These are phyloP conservation scores for Pascua sp. DNA, from an alignment of 1,284 basidiomycete species.

Conservation along the genomic window DNA sequence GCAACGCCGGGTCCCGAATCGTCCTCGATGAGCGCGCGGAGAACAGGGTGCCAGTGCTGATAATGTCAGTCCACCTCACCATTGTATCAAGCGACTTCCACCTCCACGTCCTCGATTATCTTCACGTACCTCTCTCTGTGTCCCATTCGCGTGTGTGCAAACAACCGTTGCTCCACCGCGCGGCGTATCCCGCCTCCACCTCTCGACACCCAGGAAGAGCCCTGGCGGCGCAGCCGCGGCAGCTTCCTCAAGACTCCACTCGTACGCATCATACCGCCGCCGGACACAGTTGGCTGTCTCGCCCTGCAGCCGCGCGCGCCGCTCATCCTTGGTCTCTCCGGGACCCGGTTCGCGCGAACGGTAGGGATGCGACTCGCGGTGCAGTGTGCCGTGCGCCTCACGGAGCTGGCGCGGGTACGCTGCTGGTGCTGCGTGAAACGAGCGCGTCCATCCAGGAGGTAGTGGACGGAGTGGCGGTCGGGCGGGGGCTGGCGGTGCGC, in stretches of 20 bases:
- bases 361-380: conserved; percentile 21
- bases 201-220: conserved; percentile 14
- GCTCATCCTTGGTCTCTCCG: conserved; percentile 28
- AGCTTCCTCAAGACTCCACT: conserved; percentile 8
- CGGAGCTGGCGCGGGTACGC: conserved; percentile 57
- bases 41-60: conserved; percentile 59
- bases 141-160: conserved; percentile 17
- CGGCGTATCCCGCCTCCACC: conserved; percentile 10
- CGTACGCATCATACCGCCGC: conserved; percentile 10
- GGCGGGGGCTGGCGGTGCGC: conserved; percentile 2
- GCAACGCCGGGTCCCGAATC: neutral
- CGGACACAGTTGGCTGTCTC: neutral
- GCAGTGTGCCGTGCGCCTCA: conserved; percentile 34
- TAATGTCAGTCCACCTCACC: neutral
- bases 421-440: conserved; percentile 68
- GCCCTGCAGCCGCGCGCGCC: conserved; percentile 17
- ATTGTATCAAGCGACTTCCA: too few relatives aligned
- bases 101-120: too few relatives aligned
- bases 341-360: conserved; percentile 1
- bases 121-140: conserved; percentile 26
- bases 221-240: conserved; percentile 5
- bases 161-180: conserved; percentile 10
- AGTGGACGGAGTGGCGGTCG: conserved; percentile 28
- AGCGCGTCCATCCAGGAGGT: conserved; percentile 50
- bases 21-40: conserved; percentile 52